These are phyloP conservation scores for Alloascoidea hylecoeti DNA, from an alignment of 805 yeast species.

Conservation along the genomic window DNA sequence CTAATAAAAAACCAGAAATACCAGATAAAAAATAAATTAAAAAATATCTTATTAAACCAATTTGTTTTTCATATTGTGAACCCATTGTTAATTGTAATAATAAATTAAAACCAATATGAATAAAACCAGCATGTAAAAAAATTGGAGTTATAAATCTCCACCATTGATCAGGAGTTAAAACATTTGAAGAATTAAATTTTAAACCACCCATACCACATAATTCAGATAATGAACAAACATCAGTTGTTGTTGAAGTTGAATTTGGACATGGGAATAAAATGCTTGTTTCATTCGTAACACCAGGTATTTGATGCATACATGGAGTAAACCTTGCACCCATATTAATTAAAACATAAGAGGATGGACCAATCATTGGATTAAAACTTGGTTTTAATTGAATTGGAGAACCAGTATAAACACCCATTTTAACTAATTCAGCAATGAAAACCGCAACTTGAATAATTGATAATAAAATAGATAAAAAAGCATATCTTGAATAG, in stretches of 20 bases:
- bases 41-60: slow-evolving; percentile 40
- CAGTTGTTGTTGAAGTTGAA: slow-evolving; percentile 37
- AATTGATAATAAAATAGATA: slow-evolving; percentile 2
- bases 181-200: slow-evolving; percentile 15
- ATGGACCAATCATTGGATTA: slow-evolving; percentile 73
- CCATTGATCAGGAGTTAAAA: slow-evolving; percentile 44
- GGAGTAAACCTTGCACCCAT: slow-evolving; percentile 64
- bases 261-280: slow-evolving; percentile 54
- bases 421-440: slow-evolving; percentile 45
- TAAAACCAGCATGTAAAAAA: slow-evolving; percentile 60
- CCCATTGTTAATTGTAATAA: slow-evolving; percentile 51
- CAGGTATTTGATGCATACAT: slow-evolving; percentile 43
- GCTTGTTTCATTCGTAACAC: slow-evolving; percentile 31
- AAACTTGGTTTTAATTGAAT: slow-evolving; percentile 58
- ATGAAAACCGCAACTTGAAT: slow-evolving; percentile 39
- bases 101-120: slow-evolving; percentile 53
- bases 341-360: slow-evolving; percentile 47
- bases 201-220: slow-evolving; percentile 49
- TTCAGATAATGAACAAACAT: slow-evolving; percentile 41
- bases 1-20: slow-evolving; percentile 50
- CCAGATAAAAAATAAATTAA: slow-evolving; percentile 49
- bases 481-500: background rate
- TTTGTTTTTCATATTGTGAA: slow-evolving; percentile 35
- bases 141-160: slow-evolving; percentile 58
- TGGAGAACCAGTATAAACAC: slow-evolving; percentile 43